phyloP scores from a whole-genome alignment of 2,329 filamentous ascomycete genomes.

The Colletotrichum chrysophilum region DNA sequence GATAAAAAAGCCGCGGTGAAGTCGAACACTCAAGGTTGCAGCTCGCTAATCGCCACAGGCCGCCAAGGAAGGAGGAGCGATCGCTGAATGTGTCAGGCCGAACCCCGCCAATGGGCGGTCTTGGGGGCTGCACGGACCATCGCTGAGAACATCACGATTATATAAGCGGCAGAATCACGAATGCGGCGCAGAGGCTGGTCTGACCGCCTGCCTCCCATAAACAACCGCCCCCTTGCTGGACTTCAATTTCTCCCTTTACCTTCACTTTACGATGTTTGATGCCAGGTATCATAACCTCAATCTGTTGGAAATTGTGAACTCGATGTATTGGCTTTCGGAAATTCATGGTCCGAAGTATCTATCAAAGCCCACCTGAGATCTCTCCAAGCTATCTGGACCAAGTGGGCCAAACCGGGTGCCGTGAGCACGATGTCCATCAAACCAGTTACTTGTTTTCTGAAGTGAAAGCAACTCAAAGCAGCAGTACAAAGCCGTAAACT shows the following conservation, averaged over 20 bases:
- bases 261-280: background rate
- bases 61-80: background rate
- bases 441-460: background rate
- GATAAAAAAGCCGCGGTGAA: background rate
- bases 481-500: background rate
- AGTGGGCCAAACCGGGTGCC: background rate
- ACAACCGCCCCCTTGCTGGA: background rate
- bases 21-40: background rate
- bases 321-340: background rate
- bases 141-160: background rate
- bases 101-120: background rate
- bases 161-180: background rate
- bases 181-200: too few species aligned
- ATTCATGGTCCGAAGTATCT: background rate
- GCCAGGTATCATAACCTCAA: background rate
- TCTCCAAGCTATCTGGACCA: background rate
- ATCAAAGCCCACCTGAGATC: background rate
- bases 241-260: background rate
- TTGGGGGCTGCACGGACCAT: background rate
- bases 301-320: background rate
- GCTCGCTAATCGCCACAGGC: background rate
- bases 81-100: background rate
- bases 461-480: background rate
- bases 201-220: background rate
- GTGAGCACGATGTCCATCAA: background rate